phyloP scores from a whole-genome alignment of 2,329 filamentous ascomycete genomes.

The Pseudogymnoascus sp. region DNA sequence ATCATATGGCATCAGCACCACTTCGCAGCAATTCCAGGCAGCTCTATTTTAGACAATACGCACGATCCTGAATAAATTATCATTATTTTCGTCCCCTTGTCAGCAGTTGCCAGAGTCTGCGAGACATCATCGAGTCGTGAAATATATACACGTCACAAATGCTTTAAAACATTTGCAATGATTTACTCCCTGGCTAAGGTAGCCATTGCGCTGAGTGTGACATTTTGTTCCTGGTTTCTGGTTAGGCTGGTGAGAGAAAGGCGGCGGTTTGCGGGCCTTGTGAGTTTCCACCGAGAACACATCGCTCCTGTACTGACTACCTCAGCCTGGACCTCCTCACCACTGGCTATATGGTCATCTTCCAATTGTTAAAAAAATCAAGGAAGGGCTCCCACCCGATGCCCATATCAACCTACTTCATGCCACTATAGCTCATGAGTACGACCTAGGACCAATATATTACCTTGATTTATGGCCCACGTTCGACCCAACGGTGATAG shows the following conservation, averaged over 20 bases:
- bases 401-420: background rate
- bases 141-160: background rate
- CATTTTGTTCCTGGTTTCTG: background rate
- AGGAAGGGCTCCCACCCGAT: background rate
- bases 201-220: background rate
- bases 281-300: background rate
- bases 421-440: constrained; percentile 13
- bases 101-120: background rate
- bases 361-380: background rate
- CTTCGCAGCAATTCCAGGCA: background rate
- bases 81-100: background rate
- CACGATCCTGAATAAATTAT: background rate
- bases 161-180: background rate
- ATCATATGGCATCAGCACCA: background rate
- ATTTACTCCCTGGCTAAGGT: background rate
- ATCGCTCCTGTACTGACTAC: background rate
- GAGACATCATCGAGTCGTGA: background rate
- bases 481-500: constrained; percentile 12
- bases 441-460: constrained; percentile 17
- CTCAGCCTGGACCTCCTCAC: background rate
- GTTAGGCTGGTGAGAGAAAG: background rate
- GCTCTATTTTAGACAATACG: background rate
- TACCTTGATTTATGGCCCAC: constrained; percentile 21
- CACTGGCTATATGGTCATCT: background rate
- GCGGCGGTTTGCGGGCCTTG: background rate